Evolutionary conservation across 345 rosid species (phyloP).

Genomic region (Salix exigua): DNA sequence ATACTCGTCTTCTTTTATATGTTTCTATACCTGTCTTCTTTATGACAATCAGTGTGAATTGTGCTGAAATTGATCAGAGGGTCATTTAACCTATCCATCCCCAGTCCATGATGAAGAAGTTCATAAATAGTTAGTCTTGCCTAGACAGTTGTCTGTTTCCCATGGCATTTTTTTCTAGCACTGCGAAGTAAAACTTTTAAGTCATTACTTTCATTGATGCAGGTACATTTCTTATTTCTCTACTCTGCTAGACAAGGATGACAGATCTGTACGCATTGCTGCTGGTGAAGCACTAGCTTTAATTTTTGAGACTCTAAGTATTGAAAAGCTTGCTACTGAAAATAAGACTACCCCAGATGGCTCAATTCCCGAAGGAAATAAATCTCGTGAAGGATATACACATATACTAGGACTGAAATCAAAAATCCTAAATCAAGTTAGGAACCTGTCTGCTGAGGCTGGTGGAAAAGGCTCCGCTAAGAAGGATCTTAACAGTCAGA

Average conservation of each 20-base stretch:
- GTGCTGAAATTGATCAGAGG: neutral
- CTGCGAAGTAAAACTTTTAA: neutral
- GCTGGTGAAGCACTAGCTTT: slow-evolving; percentile 91
- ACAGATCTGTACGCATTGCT: slow-evolving; percentile 81
- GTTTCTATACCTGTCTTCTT: neutral
- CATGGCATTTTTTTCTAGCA: neutral
- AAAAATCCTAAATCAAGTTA: slow-evolving; percentile 64
- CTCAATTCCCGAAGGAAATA: slow-evolving; percentile 45
- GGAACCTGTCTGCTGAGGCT: slow-evolving; percentile 77
- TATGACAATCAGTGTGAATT: neutral
- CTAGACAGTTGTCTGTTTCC: neutral
- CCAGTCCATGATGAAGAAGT: neutral
- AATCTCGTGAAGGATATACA: slow-evolving; percentile 39
- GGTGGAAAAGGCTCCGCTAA: slow-evolving; percentile 91
- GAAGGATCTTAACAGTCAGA: slow-evolving; percentile 83
- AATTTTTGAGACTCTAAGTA: slow-evolving; percentile 64
- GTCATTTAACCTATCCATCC: neutral
- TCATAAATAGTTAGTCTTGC: neutral
- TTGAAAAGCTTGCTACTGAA: slow-evolving; percentile 62
- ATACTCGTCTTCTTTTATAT: neutral
- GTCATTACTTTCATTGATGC: slow-evolving; percentile 21
- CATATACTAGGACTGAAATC: slow-evolving; percentile 65
- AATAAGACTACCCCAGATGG: slow-evolving; percentile 36
- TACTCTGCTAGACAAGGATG: slow-evolving; percentile 73
- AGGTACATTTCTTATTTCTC: slow-evolving; percentile 75